A percentile compares a stretch with the other conserved stretches of the same genome.
Conservation (phyloP, 352 stramenopile genomes). For the Phytophthora europaea region DNA sequence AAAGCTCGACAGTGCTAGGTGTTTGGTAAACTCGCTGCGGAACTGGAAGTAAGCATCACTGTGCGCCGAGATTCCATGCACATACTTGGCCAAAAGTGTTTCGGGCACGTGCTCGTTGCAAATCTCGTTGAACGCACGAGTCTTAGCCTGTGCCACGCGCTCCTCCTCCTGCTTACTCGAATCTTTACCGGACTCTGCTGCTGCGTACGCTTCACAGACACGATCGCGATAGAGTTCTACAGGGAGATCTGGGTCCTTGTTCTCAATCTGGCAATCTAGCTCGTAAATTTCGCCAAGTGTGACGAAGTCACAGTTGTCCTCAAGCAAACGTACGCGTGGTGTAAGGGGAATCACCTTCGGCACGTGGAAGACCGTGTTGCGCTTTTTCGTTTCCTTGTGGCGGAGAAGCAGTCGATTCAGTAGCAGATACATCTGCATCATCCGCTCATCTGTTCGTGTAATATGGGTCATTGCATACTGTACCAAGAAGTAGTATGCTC, state of each 20-base stretch:
- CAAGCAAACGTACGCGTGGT: constrained; percentile 87
- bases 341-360: constrained; percentile 95
- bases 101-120: constrained; percentile 84
- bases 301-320: constrained; percentile 88
- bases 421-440: constrained; percentile 95
- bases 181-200: constrained; percentile 37
- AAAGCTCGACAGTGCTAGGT: constrained; percentile 87
- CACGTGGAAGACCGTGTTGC: constrained; percentile 91
- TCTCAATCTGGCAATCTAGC: constrained; percentile 69
- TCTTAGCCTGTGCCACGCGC: constrained; percentile 69
- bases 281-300: constrained; percentile 91
- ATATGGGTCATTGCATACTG: constrained; percentile 95
- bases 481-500: constrained; percentile 92
- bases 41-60: constrained; percentile 90
- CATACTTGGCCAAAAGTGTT: constrained; percentile 87
- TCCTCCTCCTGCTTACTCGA: constrained; percentile 70
- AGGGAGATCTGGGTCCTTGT: constrained; percentile 82
- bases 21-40: constrained; percentile 88
- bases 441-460: constrained; percentile 94
- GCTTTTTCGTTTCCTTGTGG: constrained; percentile 90
- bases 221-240: constrained; percentile 84
- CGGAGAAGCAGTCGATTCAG: constrained; percentile 87
- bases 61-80: constrained; percentile 78
- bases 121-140: constrained; percentile 81
- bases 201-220: constrained; percentile 76